These are phyloP conservation scores for Paecilomyces sp. DNA, from an alignment of 2,329 filamentous ascomycete species.

Conservation along the genomic window DNA sequence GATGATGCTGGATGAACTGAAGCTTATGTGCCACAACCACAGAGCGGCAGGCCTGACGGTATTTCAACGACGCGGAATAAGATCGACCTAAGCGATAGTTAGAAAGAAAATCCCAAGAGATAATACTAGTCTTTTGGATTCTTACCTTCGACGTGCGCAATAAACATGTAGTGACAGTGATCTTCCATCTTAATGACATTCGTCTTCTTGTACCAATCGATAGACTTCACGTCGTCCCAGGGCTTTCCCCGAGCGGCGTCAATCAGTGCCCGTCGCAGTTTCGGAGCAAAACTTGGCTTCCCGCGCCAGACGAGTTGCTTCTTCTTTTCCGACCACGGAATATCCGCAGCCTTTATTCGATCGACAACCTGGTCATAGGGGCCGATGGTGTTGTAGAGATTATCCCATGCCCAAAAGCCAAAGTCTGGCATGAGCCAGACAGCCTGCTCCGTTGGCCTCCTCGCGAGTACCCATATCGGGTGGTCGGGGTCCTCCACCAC, in stretches of 20 bases:
- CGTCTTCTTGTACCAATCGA: constrained; percentile 31
- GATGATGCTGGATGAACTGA: constrained; percentile 42
- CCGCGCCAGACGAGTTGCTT: constrained; percentile 44
- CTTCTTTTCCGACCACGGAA: constrained; percentile 30
- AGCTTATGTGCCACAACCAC: constrained; percentile 44
- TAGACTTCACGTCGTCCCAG: constrained; percentile 42
- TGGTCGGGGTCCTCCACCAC: constrained; percentile 20
- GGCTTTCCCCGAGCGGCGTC: constrained; percentile 31
- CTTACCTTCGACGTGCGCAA: constrained; percentile 47
- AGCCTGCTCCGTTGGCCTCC: constrained; percentile 30
- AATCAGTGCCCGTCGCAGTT: constrained; percentile 34
- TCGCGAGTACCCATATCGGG: constrained; percentile 39
- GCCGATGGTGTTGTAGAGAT: constrained; percentile 24
- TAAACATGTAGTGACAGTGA: constrained; percentile 47
- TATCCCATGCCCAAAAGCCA: constrained; percentile 45
- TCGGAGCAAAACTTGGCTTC: constrained; percentile 35
- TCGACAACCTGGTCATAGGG: constrained; percentile 31
- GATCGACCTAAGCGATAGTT: constrained; percentile 21
- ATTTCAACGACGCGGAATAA: constrained; percentile 45
- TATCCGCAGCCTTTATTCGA: constrained; percentile 17
- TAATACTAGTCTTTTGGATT: not conserved
- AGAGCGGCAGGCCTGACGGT: constrained; percentile 42
- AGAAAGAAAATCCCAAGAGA: not conserved
- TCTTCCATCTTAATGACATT: constrained; percentile 44
- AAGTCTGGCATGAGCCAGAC: constrained; percentile 49